Conservation (phyloP, 345 rosid species). For the Luvunga scandens region DNA sequence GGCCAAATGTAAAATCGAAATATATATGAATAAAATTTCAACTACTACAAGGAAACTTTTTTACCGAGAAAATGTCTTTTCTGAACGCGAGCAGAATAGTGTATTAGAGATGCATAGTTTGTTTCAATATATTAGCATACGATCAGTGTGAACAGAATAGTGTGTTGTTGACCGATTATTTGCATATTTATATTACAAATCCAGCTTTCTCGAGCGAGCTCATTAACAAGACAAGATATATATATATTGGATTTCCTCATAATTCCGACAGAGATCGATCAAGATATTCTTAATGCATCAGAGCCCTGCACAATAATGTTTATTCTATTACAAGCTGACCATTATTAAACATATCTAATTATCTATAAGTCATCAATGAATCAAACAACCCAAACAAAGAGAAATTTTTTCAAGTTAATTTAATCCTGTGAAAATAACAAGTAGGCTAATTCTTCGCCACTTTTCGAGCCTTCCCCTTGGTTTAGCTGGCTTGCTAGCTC, state of each 20-base stretch:
- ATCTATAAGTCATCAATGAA: no score
- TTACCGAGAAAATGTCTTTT: no score
- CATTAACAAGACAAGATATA: not conserved
- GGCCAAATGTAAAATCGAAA: no score
- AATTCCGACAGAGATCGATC: not conserved
- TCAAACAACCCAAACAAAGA: no score
- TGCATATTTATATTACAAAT: not conserved
- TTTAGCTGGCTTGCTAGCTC: not conserved
- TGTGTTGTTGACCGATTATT: not conserved
- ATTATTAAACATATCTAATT: no score
- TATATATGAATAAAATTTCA: no score
- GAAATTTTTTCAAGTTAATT: no score
- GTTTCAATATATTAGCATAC: no score
- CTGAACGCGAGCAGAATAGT: no score
- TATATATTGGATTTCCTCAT: not conserved
- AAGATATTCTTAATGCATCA: not conserved
- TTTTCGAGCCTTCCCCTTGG: not conserved
- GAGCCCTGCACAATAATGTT: not conserved
- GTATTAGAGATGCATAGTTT: no score
- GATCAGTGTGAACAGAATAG: not conserved
- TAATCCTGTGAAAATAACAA: not conserved
- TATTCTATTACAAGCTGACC: not conserved
- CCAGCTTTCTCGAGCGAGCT: not conserved
- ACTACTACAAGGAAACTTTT: no score
- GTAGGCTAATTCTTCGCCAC: not conserved